phyloP scores from a whole-genome alignment of 73 alveolate species.

The Blepharisma stoltei region DNA sequence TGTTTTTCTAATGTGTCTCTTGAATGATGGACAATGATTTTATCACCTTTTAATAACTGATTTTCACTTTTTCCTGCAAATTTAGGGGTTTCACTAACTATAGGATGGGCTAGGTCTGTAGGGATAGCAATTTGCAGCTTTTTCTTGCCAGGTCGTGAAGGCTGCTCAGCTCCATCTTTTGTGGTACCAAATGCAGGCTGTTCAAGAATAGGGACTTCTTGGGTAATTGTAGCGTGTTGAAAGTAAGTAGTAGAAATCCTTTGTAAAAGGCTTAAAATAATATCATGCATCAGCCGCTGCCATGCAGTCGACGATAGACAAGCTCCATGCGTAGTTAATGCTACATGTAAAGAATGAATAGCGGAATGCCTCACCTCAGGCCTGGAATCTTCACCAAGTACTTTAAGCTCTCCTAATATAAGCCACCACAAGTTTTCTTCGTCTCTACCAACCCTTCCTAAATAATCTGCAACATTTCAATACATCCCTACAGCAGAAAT shows the following conservation, averaged over 20 bases:
- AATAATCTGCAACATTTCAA: conserved; percentile 57
- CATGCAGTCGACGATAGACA: conserved; percentile 30
- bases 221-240: conserved; percentile 7
- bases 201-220: conserved; percentile 29
- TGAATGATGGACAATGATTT: conserved; percentile 29
- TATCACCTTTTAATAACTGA: conserved; percentile 9
- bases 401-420: conserved; percentile 38
- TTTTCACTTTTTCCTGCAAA: conserved; percentile 20
- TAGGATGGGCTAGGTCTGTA: conserved; percentile 17
- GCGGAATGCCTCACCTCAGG: conserved; percentile 51
- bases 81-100: conserved; percentile 33
- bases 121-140: conserved; percentile 30
- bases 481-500: conserved; percentile 60
- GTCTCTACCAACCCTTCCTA: conserved; percentile 35
- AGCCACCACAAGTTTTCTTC: conserved; percentile 22
- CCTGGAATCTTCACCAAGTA: conserved; percentile 43
- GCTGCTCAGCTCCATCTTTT: conserved; percentile 8
- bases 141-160: conserved; percentile 21
- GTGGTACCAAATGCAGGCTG: background rate
- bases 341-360: conserved; percentile 44
- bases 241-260: conserved; percentile 14
- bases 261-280: conserved; percentile 23
- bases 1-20: conserved; percentile 35
- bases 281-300: conserved; percentile 36
- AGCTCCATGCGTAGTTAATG: conserved; percentile 48